Base-by-base conservation (phyloP, 2,329 filamentous ascomycete genomes). In the Zasmidium citrigriseum region DNA sequence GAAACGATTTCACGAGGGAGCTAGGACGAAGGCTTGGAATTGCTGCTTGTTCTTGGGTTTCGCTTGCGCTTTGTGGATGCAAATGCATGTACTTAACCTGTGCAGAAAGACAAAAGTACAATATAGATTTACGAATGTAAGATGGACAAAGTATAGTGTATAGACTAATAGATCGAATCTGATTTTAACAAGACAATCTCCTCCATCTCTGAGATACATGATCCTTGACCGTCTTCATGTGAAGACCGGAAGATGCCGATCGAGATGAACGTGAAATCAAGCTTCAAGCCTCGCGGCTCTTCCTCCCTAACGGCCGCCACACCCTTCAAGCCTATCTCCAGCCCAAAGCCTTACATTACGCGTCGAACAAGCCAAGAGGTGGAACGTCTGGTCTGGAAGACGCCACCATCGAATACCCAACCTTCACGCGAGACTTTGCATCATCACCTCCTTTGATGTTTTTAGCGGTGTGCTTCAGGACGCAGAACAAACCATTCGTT, bases 41-140 rank as follows among this genome's bases (percentile, higher is more conserved):
- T 4, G 14, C 34, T 9, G 14, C 34, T 10, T 9, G 34, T 7
- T n/a, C 27, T 34, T 41, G 21, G 10, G 25, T 38, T 21, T 21
- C 50, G 16, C 23, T 52, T 23, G 22, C 50, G 18, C 14, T 29
- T n/a, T 45, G 21, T 12, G 21, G n/a, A 38, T 23, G 50, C 45
- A 34, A 29, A 25, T 23, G 21, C 27, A 44, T 38, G 49, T 52
- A 52, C 27, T 11, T 34, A 45, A 27, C n/a, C n/a, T n/a, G n/a
- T n/a, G n/a, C n/a, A n/a, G n/a, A n/a, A n/a, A n/a, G n/a, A n/a
- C 34, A 41, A 41, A 41, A 52, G 50, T 38, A 45, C 34, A 16
- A 18, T 25, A 38, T 51, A 52, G 29, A 45, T n/a, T 52, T 45
- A 52, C 41, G 38, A 52, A 45, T 20, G 18, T 4, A 41, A 41